Conservation (phyloP, 352 stramenopile genomes). For the Pythium plurisporium region DNA sequence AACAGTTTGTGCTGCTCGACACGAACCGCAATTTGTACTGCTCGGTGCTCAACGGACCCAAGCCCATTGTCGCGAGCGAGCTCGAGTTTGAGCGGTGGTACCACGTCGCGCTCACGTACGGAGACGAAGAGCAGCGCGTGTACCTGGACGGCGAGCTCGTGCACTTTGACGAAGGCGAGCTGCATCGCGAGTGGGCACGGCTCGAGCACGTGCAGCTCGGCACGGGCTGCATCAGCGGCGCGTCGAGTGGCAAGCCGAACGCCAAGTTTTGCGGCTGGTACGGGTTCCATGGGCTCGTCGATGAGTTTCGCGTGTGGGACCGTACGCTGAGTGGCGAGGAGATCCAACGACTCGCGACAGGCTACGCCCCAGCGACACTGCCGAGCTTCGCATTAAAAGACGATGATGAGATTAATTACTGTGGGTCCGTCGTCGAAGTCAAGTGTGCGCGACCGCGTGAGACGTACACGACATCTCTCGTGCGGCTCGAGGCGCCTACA, state of each 20-base stretch:
- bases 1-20: slow-evolving; percentile 28
- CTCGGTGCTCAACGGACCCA: neutral
- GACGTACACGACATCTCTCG: slow-evolving; percentile 6
- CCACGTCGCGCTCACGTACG: neutral
- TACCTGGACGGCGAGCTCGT: neutral
- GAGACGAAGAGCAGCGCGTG: neutral
- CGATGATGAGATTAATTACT: slow-evolving; percentile 11
- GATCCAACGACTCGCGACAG: neutral
- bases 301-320: neutral
- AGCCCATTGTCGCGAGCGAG: neutral
- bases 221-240: neutral
- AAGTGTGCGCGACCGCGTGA: slow-evolving; percentile 12
- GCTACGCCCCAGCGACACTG: no score
- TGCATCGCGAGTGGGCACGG: neutral
- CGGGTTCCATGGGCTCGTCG: neutral
- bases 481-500: neutral
- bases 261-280: neutral
- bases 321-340: neutral
- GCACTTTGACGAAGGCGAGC: neutral
- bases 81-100: neutral
- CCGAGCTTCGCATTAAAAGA: slow-evolving; percentile 16
- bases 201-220: neutral
- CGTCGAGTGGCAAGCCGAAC: neutral
- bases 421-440: slow-evolving; percentile 10
- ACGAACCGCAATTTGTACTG: neutral